Base-by-base conservation (phyloP, 768 basidiomycete species). In the Leccinum rimulosum region DNA sequence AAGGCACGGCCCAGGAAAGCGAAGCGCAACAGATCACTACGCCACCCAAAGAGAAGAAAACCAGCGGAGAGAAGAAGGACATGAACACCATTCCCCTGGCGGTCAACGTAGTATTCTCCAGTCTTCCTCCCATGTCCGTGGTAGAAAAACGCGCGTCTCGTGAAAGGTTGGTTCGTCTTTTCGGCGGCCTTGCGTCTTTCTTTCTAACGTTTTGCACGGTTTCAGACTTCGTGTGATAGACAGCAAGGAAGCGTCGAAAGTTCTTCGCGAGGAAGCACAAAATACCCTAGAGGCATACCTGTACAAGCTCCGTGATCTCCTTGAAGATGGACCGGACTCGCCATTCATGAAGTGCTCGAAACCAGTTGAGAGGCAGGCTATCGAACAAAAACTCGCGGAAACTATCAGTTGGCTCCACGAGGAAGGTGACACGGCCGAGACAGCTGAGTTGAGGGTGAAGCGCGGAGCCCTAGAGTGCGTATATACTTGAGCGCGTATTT, bases 251-350 rank as follows among this genome's bases (percentile, higher is more conserved):
- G 76, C 80, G 2, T 82, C 86, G 17, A 93, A 92, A 71, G 80
- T 79, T 33, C 84, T 85, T 55, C 86, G 86, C 33, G 95, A 95
- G 67, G 97, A 98, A 71, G 93, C 93, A 3, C 82, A 89, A 31
- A 99, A 99, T 74, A 80, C 83, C 27, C 84, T 99, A 54, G 97
- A 99, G 73, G 85, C 88, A 33, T 97, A 97, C 70, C 74, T 98
- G n/a, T 99, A 99, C 77, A 84, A 88, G 60, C 75, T 97, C 35
- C 87, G 92, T 22, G 94, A 94, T 68, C 79, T 96, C 10, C 77
- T 98, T 31, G 81, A 84, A 31, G 85, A 89, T 40, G 82, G 84
- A 11, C 65, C 75, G 5, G 81, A 85, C 8, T 84, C 87, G 7
- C 90, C 93, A 3, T 91, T 98, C 76, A 85, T 85, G 73, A 88